These are phyloP conservation scores for Ampelomyces quisqualis DNA, from an alignment of 2,329 filamentous ascomycete genomes.

Conservation along the genomic window DNA sequence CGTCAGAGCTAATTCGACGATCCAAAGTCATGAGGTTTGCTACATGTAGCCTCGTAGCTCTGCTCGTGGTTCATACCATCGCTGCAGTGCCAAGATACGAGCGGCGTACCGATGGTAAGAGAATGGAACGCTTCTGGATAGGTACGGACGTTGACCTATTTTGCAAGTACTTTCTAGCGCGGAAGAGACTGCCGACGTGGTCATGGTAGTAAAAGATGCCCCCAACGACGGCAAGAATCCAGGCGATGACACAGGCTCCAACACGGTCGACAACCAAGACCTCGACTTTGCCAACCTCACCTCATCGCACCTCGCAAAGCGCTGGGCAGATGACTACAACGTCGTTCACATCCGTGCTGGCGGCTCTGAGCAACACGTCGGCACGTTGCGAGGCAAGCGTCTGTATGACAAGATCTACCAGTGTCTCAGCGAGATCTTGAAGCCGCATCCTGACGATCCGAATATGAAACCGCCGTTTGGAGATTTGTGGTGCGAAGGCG, in stretches of 20 bases:
- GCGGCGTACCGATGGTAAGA: background rate
- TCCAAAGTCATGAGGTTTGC: background rate
- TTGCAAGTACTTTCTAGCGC: too few species aligned
- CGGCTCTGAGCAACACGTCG: constrained; percentile 5
- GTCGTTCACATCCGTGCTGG: constrained; percentile 1
- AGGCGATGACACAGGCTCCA: too few species aligned
- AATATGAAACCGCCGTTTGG: too few species aligned
- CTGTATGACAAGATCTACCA: constrained; percentile 3
- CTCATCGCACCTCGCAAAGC: background rate
- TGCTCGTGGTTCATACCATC: background rate
- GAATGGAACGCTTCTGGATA: too few species aligned
- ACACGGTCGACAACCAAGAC: too few species aligned
- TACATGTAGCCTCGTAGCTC: background rate
- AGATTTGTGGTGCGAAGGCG: too few species aligned
- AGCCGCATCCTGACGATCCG: background rate
- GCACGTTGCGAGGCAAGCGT: background rate
- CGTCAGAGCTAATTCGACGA: background rate
- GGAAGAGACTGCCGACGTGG: too few species aligned
- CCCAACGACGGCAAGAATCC: too few species aligned
- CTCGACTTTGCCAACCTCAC: too few species aligned
- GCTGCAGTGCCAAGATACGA: background rate
- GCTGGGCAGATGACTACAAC: background rate
- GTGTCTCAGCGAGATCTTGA: background rate
- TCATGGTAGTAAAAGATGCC: too few species aligned
- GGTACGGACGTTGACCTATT: too few species aligned